These are phyloP conservation scores for Artomyces pyxidatus DNA, from an alignment of 768 basidiomycete genomes.

Conservation along the genomic window DNA sequence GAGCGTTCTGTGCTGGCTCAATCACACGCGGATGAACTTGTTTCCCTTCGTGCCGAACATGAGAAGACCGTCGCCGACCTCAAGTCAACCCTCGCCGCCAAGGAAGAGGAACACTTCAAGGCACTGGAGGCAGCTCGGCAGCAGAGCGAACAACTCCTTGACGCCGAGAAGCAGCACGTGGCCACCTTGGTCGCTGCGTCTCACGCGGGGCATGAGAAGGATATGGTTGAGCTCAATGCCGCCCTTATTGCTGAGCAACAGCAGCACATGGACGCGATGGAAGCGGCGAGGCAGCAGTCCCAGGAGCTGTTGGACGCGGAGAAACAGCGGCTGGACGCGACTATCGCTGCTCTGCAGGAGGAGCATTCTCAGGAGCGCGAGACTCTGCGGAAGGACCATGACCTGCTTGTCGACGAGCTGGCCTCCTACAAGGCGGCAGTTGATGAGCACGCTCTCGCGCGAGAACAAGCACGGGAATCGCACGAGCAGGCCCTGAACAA, in stretches of 20 bases:
- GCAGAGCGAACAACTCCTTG: background rate
- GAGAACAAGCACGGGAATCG: constrained; percentile 21
- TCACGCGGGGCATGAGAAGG: constrained; percentile 7
- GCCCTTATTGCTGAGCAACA: constrained; percentile 31
- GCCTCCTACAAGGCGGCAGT: constrained; percentile 40
- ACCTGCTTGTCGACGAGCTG: constrained; percentile 42
- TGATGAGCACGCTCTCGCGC: constrained; percentile 31
- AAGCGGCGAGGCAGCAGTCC: constrained; percentile 26
- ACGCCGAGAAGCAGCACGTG: background rate
- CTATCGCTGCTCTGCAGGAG: constrained; percentile 42
- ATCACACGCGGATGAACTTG: constrained; percentile 32
- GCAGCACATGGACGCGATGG: constrained; percentile 28
- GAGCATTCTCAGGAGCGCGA: constrained; percentile 43
- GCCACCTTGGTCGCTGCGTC: background rate
- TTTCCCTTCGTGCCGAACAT: constrained; percentile 38
- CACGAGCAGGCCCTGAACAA: constrained; percentile 39
- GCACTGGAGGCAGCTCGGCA: background rate
- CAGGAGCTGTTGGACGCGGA: constrained; percentile 36
- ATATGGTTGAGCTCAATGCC: constrained; percentile 28
- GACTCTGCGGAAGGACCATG: constrained; percentile 28
- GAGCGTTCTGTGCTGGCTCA: constrained; percentile 25
- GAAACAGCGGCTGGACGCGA: constrained; percentile 34
- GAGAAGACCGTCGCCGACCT: constrained; percentile 29
- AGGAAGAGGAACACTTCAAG: constrained; percentile 6
- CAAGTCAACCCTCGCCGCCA: background rate